Base-by-base conservation (phyloP, 1,139 yeast species). In the Candida neerlandica region DNA sequence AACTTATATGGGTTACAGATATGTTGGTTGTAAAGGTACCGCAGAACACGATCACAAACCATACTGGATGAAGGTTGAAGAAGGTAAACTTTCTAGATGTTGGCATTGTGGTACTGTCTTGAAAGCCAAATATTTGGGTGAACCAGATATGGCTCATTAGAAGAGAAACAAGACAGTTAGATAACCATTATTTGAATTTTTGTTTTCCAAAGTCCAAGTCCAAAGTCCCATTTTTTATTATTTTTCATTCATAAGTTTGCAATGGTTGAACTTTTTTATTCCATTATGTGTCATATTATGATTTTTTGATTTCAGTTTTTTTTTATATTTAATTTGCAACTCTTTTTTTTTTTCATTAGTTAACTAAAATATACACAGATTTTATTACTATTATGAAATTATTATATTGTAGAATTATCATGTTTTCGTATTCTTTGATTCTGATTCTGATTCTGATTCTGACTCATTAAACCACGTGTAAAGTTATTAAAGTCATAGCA, bases 31-130 rank as follows among this genome's bases (percentile, higher is more conserved):
- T 79, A 88, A 96, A 60, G 99, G 99, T 67, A 84, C 89, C 62
- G 65, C 62, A 38, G 96, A 94, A 54, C 97, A 91, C 60, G 82
- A 89, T 54, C 98, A 92, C 77, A 85, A 83, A 63, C 84, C 90
- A 60, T 84, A 85, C 85, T 94, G 99, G 98, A 82, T 94, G 78
- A 86, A 86, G 75, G 96, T 96, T 63, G 87, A 92, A 61, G 83
- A 80, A 59, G 89, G 83, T 50, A 78, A 88, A 74, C 86, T 86
- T 58, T 89, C 89, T 60, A 91, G 99, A 84, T 95, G 98, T 80
- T 90, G 97, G 96, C 97, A 92, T 73, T 94, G 98, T 74, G 99
- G 99, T 72, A 86, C 92, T 61, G 96, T 91, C 61, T 92, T 87
- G 81, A 85, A 88, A 66, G 77, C 94, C 63, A 89, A 91, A 77